A percentile compares a stretch with the other conserved stretches of the same genome.
Conservation (phyloP, 805 yeast genomes). For the Clavispora carvajalis region DNA sequence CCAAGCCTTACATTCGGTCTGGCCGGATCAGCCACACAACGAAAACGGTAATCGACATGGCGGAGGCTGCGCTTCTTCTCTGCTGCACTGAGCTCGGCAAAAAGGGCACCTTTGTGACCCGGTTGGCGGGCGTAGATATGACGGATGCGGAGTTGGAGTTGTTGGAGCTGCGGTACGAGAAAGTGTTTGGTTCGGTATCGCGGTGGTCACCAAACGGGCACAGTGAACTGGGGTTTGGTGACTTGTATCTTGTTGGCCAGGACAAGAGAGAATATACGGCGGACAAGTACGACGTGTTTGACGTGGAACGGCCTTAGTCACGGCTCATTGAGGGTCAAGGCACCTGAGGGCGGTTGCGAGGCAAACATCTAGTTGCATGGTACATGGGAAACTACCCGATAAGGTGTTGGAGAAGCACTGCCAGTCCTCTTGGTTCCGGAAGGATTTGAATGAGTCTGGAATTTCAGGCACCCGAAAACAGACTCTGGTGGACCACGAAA, state of each 20-base stretch:
- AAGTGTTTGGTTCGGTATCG: constrained; percentile 24
- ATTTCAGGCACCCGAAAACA: too few species aligned
- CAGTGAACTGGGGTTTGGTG: constrained; percentile 9
- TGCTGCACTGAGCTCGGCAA: constrained; percentile 24
- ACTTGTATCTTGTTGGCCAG: constrained; percentile 25
- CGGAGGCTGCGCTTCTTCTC: constrained; percentile 34
- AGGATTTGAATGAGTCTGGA: too few species aligned
- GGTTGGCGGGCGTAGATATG: constrained; percentile 21
- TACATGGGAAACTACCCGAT: too few species aligned
- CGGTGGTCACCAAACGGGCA: constrained; percentile 13
- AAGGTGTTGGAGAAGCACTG: too few species aligned
- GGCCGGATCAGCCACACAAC: constrained; percentile 6
- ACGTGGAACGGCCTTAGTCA: constrained; percentile 2
- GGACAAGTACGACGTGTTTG: constrained; percentile 12
- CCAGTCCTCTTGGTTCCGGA: too few species aligned
- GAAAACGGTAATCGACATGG: constrained; percentile 33
- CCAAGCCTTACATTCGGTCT: constrained; percentile 29
- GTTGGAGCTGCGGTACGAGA: constrained; percentile 18
- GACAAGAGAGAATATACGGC: constrained; percentile 8
- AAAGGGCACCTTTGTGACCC: constrained; percentile 27
- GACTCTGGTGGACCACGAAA: too few species aligned
- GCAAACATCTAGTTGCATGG: too few species aligned
- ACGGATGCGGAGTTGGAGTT: constrained; percentile 27
- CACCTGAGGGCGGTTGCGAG: too few species aligned
- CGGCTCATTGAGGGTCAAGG: not conserved